Evolutionary conservation across 495 filamentous ascomycete genomes (phyloP).

Genomic region (Hyphodiscus hymeniophilus): DNA sequence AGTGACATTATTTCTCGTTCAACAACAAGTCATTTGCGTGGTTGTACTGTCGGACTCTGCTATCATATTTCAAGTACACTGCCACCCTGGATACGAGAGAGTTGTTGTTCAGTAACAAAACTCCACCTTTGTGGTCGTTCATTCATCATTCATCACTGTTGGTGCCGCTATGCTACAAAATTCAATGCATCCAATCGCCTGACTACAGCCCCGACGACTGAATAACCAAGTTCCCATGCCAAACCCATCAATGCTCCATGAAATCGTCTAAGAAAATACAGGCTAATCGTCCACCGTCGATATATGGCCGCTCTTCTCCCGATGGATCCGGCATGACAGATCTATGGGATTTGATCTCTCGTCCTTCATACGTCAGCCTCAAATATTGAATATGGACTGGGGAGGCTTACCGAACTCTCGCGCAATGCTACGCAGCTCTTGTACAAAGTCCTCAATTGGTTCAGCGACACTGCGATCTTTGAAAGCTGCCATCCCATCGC

Average conservation of each 20-base stretch:
- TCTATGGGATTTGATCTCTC: constrained; percentile 10
- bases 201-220: neutral
- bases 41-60: no score
- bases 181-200: neutral
- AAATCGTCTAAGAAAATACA: constrained; percentile 22
- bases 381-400: neutral
- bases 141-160: no score
- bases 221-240: neutral
- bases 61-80: no score
- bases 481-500: constrained; percentile 21
- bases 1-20: no score
- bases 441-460: constrained; percentile 5
- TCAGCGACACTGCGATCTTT: constrained; percentile 2
- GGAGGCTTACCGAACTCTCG: constrained; percentile 15
- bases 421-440: constrained; percentile 9
- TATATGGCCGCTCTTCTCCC: constrained; percentile 3
- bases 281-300: constrained; percentile 15
- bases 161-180: neutral
- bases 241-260: constrained; percentile 11
- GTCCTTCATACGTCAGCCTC: constrained; percentile 12
- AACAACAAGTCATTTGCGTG: no score
- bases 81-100: no score
- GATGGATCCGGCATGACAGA: neutral
- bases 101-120: no score
- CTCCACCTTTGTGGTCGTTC: no score